Base-by-base conservation (phyloP, 495 filamentous ascomycete species). In the Pseudoneurospora amorphoporcata region DNA sequence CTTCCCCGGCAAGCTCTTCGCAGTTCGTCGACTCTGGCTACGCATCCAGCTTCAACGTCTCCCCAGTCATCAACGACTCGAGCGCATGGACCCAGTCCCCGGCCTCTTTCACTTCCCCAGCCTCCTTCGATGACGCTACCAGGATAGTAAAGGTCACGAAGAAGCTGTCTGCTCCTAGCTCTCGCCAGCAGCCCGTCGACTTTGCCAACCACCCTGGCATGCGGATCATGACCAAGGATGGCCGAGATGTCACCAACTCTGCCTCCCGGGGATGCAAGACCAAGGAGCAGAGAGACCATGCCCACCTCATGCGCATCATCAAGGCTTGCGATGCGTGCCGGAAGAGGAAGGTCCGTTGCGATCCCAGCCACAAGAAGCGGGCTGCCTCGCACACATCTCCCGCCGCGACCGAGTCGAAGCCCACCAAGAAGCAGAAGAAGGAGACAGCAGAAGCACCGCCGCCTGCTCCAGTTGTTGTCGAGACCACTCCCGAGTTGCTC, bases 201-300 rank as follows among this genome's bases (percentile, higher is more conserved):
- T 83, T 86, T 73, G 80, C 84, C 19, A 75, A 81, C 72, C 79
- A 87, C 23, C 87, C 87, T 9, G 87, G 87, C 70, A 88, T 88
- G 85, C 86, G 86, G 71, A 88, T 88, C 76, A 81, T 88, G 81
- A 88, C 86, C 73, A 84, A 82, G 79, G 87, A 88, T 69, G 87
- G 87, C 39, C 78, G 77, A 16, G 87, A 88, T 75, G 82, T 88
- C 65, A 88, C 87, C 68, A 85, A 85, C 80, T 84, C 84, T 17
- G 85, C 85, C 32, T 87, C 86, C 23, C 83, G 86, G 29, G 87
- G 87, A 29, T 86, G 84, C 78, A 88, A 88, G 82, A 86, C 86
- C 42, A 87, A 87, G 84, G 87, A 88, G 81, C 86, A 88, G 78
- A 81, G 87, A 35, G 87, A 88, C 69, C 87, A 88, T 75, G 87